Evolutionary conservation across 768 basidiomycete species (phyloP).

Genomic region (Gautieria morchelliformis): DNA sequence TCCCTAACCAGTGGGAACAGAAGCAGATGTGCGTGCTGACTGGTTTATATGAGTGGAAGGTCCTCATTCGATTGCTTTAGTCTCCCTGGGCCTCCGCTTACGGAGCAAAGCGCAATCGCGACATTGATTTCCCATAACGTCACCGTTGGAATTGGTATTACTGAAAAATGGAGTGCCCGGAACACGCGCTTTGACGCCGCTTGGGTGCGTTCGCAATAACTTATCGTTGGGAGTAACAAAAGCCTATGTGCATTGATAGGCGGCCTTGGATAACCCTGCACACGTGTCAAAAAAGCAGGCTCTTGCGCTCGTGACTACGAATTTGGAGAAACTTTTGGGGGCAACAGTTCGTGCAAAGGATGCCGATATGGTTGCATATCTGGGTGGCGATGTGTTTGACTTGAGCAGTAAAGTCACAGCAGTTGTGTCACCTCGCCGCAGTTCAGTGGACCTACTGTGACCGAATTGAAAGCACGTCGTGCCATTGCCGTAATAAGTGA

Average conservation of each 20-base stretch:
- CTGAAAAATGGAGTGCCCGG: constrained; percentile 61
- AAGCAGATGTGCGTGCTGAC: constrained; percentile 17
- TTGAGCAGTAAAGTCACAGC: constrained; percentile 40
- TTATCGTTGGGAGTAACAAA: background rate
- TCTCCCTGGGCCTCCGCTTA: constrained; percentile 66
- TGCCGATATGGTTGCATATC: constrained; percentile 46
- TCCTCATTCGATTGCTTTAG: constrained; percentile 20
- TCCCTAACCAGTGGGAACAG: constrained; percentile 26
- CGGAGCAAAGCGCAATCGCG: constrained; percentile 47
- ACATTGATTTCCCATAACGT: constrained; percentile 61
- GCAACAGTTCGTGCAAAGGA: constrained; percentile 12
- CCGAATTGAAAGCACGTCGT: no score
- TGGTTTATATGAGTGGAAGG: background rate
- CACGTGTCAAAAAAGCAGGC: constrained; percentile 35
- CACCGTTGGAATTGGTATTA: constrained; percentile 57
- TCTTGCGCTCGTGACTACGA: constrained; percentile 42
- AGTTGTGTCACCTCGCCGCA: constrained; percentile 39
- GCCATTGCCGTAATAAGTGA: no score
- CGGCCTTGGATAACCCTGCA: constrained; percentile 23
- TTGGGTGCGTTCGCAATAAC: constrained; percentile 45
- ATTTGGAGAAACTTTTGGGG: constrained; percentile 45
- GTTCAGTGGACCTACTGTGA: constrained; percentile 40
- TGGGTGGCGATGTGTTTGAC: constrained; percentile 44
- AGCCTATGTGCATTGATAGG: constrained; percentile 14
- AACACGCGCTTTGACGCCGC: constrained; percentile 73